Base-by-base conservation (phyloP, 1,284 basidiomycete genomes). In the Bjerkandera adusta region DNA sequence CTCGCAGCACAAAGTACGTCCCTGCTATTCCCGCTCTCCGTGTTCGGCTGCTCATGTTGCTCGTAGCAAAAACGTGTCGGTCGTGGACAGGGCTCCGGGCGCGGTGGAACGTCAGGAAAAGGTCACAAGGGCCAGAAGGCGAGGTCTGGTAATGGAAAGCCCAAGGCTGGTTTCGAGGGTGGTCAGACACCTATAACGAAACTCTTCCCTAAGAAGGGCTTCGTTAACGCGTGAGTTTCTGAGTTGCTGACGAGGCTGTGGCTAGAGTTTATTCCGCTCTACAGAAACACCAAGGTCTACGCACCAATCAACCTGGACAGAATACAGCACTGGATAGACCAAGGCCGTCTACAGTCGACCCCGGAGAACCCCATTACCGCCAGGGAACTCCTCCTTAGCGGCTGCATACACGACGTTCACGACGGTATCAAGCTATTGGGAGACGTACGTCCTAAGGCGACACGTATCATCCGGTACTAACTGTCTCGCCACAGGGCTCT, bases 61-160 rank as follows among this genome's bases (percentile, higher is more conserved):
- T 36, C 49, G 4, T 57, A 94, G 93, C 84, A 89, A 83, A 93
- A 93, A 79, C 89, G 96, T 62, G 79, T 96, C 33, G 96, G 96
- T 66, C 79, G 96, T 63, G 96, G 96, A 65, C 86, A 91, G 67
- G 89, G 89, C 16, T 94, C 92, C 1, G 89, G 88, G 24, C 81
- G 90, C 56, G 96, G 96, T 58, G 88, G 92, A 48, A 97, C 94
- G 0, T 85, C 94, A 3, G 93, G 93, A 52, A 81, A 92, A 46
- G 96, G 96, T 70, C 83, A 92, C 68, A 99, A 99, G 63, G 96
- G 96, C 59, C 94, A 97, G 67, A 96, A 95, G 51, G 88, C 95
- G 35, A 83, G 96, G 47, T 82, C 90, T 16, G 95, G 96, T 4
- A 87, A 91, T 57, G 91, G 93, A n/a, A 90, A 83, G 60, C 83